phyloP scores from a whole-genome alignment of 305 asterid species.

The Solanum hybrid region DNA sequence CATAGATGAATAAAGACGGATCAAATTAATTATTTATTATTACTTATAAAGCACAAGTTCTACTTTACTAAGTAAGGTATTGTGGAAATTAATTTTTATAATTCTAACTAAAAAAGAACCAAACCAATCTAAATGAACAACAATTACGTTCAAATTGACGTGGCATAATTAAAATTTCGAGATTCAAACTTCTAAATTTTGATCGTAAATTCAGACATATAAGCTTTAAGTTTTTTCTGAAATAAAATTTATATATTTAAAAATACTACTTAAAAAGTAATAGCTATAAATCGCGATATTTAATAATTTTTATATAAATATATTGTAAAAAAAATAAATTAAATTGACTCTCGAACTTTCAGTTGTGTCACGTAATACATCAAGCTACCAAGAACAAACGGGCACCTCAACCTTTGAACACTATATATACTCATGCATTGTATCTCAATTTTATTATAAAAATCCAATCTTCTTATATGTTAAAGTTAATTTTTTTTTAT shows the following conservation, averaged over 20 bases:
- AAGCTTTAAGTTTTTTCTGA: neutral
- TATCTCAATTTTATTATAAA: neutral
- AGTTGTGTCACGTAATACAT: neutral
- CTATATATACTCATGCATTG: neutral
- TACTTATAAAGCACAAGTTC: neutral
- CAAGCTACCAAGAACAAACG: neutral
- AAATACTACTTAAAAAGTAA: neutral
- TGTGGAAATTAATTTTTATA: neutral
- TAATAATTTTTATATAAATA: neutral
- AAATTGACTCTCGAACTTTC: neutral
- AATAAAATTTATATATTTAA: neutral
- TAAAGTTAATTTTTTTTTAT: neutral
- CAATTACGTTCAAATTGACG: neutral
- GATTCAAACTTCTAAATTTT: neutral
- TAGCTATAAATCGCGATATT: neutral
- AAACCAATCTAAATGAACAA: neutral
- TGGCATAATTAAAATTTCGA: neutral
- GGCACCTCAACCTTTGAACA: neutral
- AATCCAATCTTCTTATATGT: neutral
- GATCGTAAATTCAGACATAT: rapidly evolving
- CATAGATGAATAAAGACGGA: neutral
- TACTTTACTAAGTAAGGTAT: neutral
- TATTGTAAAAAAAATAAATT: neutral
- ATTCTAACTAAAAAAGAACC: neutral
- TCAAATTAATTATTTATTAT: neutral